These are phyloP conservation scores for Erysiphe neolycopersici DNA, from an alignment of 2,329 filamentous ascomycete genomes.

Conservation along the genomic window DNA sequence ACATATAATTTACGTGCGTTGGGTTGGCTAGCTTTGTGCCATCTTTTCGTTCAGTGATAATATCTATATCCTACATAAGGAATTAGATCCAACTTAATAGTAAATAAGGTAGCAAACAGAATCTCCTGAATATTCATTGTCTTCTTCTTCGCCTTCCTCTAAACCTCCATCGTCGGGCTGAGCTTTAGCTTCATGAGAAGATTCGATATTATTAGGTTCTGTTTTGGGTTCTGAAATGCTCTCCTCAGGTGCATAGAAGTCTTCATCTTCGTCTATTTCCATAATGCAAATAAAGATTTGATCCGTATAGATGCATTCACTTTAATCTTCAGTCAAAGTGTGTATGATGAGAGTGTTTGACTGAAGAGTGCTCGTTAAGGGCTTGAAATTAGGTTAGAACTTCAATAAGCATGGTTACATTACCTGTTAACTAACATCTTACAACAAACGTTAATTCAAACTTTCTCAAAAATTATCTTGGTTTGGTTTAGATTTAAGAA, in stretches of 20 bases:
- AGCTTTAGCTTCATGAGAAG: slow-evolving; percentile 3
- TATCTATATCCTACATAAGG: slow-evolving; percentile 30
- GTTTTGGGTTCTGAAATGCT: slow-evolving; percentile 13
- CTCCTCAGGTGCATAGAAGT: slow-evolving; percentile 38
- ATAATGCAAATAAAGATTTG: slow-evolving; percentile 14
- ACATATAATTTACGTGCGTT: slow-evolving; percentile 19
- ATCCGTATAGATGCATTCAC: too few species aligned
- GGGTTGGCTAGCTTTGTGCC: slow-evolving; percentile 31
- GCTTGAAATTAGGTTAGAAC: too few species aligned
- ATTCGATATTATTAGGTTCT: slow-evolving; percentile 1
- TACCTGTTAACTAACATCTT: too few species aligned
- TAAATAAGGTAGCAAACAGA: slow-evolving; percentile 15
- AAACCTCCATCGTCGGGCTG: slow-evolving; percentile 25
- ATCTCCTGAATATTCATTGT: slow-evolving; percentile 29
- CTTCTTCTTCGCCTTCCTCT: slow-evolving; percentile 37
- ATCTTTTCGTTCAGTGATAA: slow-evolving; percentile 40
- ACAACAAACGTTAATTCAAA: too few species aligned
- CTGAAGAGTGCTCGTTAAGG: too few species aligned
- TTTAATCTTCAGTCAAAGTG: too few species aligned
- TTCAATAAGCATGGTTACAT: too few species aligned
- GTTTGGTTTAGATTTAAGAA: too few species aligned
- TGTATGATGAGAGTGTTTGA: too few species aligned
- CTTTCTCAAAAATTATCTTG: too few species aligned
- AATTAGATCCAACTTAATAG: slow-evolving; percentile 2
- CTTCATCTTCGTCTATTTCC: slow-evolving; percentile 42